Conservation (phyloP, 768 basidiomycete genomes). For the Chalciporus pseudorubinellus region DNA sequence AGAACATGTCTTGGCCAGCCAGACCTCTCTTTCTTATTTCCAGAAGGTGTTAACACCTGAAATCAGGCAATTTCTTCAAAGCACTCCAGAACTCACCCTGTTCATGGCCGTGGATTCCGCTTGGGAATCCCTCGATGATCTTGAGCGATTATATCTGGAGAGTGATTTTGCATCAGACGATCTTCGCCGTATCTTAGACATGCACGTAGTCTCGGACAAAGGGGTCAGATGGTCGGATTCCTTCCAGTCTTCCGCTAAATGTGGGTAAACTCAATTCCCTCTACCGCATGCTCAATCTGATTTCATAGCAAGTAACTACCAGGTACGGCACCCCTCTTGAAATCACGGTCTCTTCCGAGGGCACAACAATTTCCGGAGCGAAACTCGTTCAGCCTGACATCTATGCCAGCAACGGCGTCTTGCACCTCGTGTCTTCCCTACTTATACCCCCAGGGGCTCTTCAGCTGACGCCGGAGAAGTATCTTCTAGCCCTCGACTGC, state of each 20-base stretch:
- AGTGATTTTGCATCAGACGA: conserved; percentile 85
- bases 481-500: conserved; percentile 88
- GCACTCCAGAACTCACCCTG: conserved; percentile 72
- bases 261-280: conserved; percentile 41
- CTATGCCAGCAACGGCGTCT: conserved; percentile 91
- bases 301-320: conserved; percentile 56
- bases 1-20: conserved; percentile 62
- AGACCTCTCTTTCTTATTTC: conserved; percentile 70
- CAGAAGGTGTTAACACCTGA: conserved; percentile 64
- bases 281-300: conserved; percentile 9
- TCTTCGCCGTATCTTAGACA: conserved; percentile 69
- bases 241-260: conserved; percentile 47
- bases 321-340: conserved; percentile 66
- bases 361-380: conserved; percentile 55
- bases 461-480: conserved; percentile 89
- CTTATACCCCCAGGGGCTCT: conserved; percentile 76
- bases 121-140: conserved; percentile 70
- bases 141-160: conserved; percentile 86
- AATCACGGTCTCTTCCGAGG: conserved; percentile 51
- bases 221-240: conserved; percentile 67
- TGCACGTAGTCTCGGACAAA: conserved; percentile 65
- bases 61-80: conserved; percentile 55
- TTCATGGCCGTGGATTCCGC: conserved; percentile 88
- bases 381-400: conserved; percentile 74
- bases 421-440: conserved; percentile 85